phyloP scores from a whole-genome alignment of 2,329 filamentous ascomycete species.

The Exophiala aquamarina region DNA sequence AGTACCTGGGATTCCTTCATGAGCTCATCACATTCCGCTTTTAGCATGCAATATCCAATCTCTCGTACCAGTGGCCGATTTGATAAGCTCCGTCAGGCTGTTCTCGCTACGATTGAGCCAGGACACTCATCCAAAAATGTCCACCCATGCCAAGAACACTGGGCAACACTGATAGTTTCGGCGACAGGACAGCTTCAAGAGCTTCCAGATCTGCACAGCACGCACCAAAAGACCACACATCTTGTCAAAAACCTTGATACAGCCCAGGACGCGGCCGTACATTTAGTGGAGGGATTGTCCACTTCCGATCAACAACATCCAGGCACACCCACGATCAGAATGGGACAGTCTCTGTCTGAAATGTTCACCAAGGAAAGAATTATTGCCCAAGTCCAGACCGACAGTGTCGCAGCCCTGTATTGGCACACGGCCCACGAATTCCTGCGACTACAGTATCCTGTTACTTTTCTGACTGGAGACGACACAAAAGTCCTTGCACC shows the following conservation, averaged over 20 bases:
- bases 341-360: slow-evolving; percentile 5
- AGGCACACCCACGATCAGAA: too few relatives aligned
- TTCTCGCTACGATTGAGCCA: slow-evolving; percentile 25
- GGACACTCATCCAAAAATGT: slow-evolving; percentile 25
- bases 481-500: slow-evolving; percentile 70
- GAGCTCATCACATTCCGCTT: slow-evolving; percentile 20
- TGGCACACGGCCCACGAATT: slow-evolving; percentile 83
- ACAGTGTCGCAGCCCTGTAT: slow-evolving; percentile 23
- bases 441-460: slow-evolving; percentile 61
- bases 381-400: slow-evolving; percentile 19
- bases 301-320: too few relatives aligned
- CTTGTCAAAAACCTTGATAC: slow-evolving; percentile 15
- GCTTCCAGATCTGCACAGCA: background rate
- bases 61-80: slow-evolving; percentile 21
- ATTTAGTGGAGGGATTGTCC: slow-evolving; percentile 14
- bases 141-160: slow-evolving; percentile 26
- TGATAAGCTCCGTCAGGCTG: slow-evolving; percentile 21
- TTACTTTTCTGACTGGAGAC: slow-evolving; percentile 55
- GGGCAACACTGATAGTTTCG: slow-evolving; percentile 18
- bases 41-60: slow-evolving; percentile 18
- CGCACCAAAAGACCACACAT: background rate
- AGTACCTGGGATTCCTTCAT: slow-evolving; percentile 21
- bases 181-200: slow-evolving; percentile 9
- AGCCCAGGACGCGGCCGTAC: slow-evolving; percentile 21
- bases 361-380: slow-evolving; percentile 18